Evolutionary conservation across 345 rosid genomes (phyloP), one percentile per base, ranked within the genome.

Genomic region (Turritis glabra): DNA sequence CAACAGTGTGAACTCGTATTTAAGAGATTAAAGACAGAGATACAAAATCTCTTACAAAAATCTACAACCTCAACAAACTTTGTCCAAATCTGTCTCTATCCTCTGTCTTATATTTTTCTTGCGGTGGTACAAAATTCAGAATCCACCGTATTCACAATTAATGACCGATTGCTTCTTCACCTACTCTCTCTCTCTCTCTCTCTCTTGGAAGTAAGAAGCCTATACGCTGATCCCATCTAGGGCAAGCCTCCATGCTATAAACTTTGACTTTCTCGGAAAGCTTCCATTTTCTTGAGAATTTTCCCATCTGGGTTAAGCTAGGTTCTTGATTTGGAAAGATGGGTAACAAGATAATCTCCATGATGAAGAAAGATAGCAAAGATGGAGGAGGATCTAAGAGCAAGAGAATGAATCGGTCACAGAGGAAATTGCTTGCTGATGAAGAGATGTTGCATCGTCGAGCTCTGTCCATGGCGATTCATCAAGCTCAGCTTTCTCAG

Each of bases 381-480:
- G 77, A 69, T 69, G 97, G 88, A 80, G 96, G 89, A 81, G 97
- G 88, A 82, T 87, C 96, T 3, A 90, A 80, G 70, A 91, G 99
- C 83, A 94, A 82, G 83, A 80, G 96, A 56, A 58, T 86, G 79
- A 90, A 91, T 21, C 80, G 89, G 68, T 94, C 99, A 5, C 97
- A 91, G 69, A 91, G 96, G 79, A 95, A 95, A 76, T 57, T 84
- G 81, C 82, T 84, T 71, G 84, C 88, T 0, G 99, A 95, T 33
- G 99, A 95, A 79, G 98, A 94, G 87, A 59, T 87, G 38, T 70
- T 94, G 80, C 98, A 94, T 75, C 87, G 90, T 22, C 95, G 93
- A 84, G 97, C 96, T 82, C 67, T 95, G 9, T 95, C 99, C 23
- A 88, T 91, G 99, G 99, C 91, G 32, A 82, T 90, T 73, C 96